A percentile compares a stretch with the other conserved stretches of the same genome.
Conservation (phyloP, 1,284 basidiomycete species). For the Ganoderma multipileum region DNA sequence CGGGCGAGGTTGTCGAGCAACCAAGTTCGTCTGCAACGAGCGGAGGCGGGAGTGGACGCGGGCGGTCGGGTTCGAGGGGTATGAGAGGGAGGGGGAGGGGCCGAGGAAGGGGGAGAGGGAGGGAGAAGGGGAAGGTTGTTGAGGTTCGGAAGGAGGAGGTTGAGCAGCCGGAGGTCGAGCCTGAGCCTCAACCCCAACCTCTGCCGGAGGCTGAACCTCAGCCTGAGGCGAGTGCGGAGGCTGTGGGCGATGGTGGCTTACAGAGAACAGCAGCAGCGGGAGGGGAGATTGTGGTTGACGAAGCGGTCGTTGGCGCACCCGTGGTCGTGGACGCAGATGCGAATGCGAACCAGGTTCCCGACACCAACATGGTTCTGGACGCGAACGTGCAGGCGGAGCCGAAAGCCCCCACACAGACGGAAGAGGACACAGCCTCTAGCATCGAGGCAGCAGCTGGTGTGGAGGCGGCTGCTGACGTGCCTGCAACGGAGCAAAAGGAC, state of each 20-base stretch:
- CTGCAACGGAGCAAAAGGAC: neutral
- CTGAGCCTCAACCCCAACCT: neutral
- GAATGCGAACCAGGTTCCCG: neutral
- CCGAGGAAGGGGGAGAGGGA: constrained; percentile 9
- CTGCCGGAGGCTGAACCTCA: neutral
- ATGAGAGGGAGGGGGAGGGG: constrained; percentile 14
- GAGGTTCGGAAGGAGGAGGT: neutral
- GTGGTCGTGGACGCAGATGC: neutral
- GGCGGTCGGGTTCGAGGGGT: neutral
- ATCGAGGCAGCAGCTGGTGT: neutral
- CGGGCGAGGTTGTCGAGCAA: constrained; percentile 15
- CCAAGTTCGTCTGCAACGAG: neutral
- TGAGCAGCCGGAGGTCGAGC: constrained; percentile 1
- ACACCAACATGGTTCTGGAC: neutral
- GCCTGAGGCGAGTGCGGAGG: neutral
- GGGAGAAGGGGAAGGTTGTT: neutral
- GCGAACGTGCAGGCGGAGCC: neutral
- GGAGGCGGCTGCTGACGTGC: neutral
- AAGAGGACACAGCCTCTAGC: neutral
- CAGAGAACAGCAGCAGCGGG: neutral
- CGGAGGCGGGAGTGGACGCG: neutral
- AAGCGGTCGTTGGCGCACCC: neutral
- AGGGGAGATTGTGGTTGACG: neutral
- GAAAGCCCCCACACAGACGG: neutral
- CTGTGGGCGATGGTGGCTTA: neutral